These are phyloP conservation scores for Trichoderma polysporum DNA, from an alignment of 2,329 filamentous ascomycete genomes.

Conservation along the genomic window DNA sequence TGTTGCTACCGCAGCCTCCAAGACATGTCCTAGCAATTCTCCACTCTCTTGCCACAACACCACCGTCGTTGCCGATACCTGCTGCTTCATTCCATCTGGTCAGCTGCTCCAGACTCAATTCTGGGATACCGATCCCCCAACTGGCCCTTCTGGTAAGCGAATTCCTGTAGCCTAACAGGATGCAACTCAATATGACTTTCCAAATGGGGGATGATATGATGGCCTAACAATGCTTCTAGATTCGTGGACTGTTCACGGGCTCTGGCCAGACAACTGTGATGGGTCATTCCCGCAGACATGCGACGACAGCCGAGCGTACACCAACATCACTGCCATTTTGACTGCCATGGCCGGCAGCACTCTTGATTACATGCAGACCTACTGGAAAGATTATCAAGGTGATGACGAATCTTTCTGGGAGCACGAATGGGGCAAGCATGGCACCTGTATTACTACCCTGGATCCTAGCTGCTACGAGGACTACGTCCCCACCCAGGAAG, in stretches of 20 bases:
- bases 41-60: conserved; percentile 65
- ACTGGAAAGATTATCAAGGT: conserved; percentile 70
- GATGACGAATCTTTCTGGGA: conserved; percentile 67
- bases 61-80: conserved; percentile 59
- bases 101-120: conserved; percentile 73
- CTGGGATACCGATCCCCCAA: conserved; percentile 67
- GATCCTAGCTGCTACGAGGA: conserved; percentile 63
- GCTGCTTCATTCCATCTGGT: conserved; percentile 71
- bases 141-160: conserved; percentile 52
- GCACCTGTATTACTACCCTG: conserved; percentile 68
- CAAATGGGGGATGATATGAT: neutral
- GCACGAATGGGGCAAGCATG: conserved; percentile 75
- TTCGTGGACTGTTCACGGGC: conserved; percentile 72
- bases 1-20: conserved; percentile 18
- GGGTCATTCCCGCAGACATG: conserved; percentile 68
- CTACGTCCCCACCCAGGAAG: conserved; percentile 62
- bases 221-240: conserved; percentile 37
- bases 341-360: conserved; percentile 54
- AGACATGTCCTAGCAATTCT: conserved; percentile 32
- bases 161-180: neutral
- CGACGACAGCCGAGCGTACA: conserved; percentile 60
- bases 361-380: conserved; percentile 65
- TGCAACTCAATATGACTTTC: conserved; percentile 1
- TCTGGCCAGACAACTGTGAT: conserved; percentile 67
- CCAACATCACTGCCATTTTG: conserved; percentile 64